These are phyloP conservation scores for Ganoderma lucidum DNA, from an alignment of 1,284 basidiomycete genomes.

Conservation along the genomic window DNA sequence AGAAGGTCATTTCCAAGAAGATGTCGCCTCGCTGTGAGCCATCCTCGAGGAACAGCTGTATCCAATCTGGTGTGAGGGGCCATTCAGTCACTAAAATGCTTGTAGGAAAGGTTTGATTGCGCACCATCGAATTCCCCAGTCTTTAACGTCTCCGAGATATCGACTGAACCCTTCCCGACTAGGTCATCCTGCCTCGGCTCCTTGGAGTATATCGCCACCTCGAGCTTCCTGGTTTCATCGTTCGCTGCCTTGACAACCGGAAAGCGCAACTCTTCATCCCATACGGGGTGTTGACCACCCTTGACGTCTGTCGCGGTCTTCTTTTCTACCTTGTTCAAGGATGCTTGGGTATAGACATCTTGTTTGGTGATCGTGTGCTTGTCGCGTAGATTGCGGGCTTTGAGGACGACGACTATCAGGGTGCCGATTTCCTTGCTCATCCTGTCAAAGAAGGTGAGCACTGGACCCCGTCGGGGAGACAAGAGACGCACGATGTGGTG, in stretches of 20 bases:
- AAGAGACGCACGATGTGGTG: background rate
- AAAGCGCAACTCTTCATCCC: conserved; percentile 78
- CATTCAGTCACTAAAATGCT: background rate
- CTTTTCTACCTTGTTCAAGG: conserved; percentile 54
- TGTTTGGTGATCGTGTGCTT: conserved; percentile 82
- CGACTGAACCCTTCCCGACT: conserved; percentile 67
- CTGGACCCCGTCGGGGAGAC: background rate
- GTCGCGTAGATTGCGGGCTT: conserved; percentile 75
- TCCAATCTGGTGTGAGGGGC: conserved; percentile 62
- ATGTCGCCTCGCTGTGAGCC: conserved; percentile 69
- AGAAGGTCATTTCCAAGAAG: conserved; percentile 85
- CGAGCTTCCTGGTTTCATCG: conserved; percentile 61
- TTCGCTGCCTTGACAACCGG: conserved; percentile 56
- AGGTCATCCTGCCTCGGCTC: conserved; percentile 67
- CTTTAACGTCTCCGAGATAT: conserved; percentile 71
- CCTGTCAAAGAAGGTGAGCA: background rate
- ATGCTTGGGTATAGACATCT: conserved; percentile 69
- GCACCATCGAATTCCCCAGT: conserved; percentile 82
- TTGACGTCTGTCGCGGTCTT: conserved; percentile 69
- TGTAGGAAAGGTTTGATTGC: conserved; percentile 30
- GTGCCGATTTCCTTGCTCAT: conserved; percentile 60
- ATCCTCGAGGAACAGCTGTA: conserved; percentile 58
- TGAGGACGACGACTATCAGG: conserved; percentile 76
- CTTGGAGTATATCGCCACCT: conserved; percentile 71
- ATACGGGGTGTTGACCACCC: conserved; percentile 81